Percentiles rank a stretch among this genome's conserved stretches.
Evolutionary conservation across 1,139 yeast species (phyloP).

Genomic region (Hyphopichia wangnamkhiaoensis): DNA sequence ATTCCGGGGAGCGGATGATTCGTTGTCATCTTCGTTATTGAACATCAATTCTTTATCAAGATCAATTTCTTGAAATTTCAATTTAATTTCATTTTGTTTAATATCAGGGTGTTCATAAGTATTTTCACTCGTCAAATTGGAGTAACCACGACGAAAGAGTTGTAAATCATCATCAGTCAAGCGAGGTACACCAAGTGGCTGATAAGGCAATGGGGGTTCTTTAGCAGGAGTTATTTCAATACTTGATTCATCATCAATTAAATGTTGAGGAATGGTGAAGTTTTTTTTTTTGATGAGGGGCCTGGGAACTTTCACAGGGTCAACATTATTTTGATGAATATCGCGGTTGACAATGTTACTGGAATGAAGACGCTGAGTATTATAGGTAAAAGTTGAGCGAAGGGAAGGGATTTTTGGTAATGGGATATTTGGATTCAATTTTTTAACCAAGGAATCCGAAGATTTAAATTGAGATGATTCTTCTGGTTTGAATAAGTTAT

Average conservation of each 20-base stretch:
- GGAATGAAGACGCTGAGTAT: conserved; percentile 24
- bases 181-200: conserved; percentile 32
- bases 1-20: not conserved
- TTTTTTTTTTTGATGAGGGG: conserved; percentile 10
- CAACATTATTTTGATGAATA: conserved; percentile 25
- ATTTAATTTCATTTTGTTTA: conserved; percentile 11
- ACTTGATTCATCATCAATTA: conserved; percentile 34
- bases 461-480: conserved; percentile 14
- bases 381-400: conserved; percentile 18
- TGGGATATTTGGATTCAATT: conserved; percentile 4
- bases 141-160: conserved; percentile 19
- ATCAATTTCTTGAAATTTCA: conserved; percentile 14
- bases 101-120: conserved; percentile 14
- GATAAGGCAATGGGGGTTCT: conserved; percentile 28
- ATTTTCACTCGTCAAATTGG: conserved; percentile 7
- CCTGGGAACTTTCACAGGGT: conserved; percentile 30
- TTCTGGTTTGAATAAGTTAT: not conserved
- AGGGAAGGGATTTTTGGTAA: conserved; percentile 9
- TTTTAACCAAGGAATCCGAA: conserved; percentile 25
- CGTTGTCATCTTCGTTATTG: conserved; percentile 11
- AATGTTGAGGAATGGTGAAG: conserved; percentile 17
- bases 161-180: conserved; percentile 24
- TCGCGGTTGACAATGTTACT: conserved; percentile 18
- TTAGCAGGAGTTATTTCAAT: conserved; percentile 36
- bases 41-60: conserved; percentile 17